Percentiles rank a stretch among this genome's conserved stretches.
Conservation (phyloP, 1,284 basidiomycete species). For the Ustilago shanxiensis region DNA sequence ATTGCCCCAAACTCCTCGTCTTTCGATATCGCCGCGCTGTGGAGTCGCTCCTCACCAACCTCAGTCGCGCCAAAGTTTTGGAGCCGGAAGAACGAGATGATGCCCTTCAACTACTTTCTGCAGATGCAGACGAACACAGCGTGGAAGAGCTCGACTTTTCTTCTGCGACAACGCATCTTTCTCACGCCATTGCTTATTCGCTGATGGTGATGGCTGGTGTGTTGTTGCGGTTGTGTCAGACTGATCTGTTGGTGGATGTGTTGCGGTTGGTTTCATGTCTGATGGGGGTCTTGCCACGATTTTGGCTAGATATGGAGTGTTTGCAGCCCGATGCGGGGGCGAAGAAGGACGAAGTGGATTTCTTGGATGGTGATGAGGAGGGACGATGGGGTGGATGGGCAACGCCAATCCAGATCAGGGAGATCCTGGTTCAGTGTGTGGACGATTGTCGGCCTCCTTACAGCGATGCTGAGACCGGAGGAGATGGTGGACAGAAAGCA, state of each 20-base stretch:
- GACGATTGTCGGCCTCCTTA: conserved; percentile 22
- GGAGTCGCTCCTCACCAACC: conserved; percentile 28
- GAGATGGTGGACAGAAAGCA: background rate
- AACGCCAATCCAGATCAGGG: conserved; percentile 33
- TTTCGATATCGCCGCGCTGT: conserved; percentile 37
- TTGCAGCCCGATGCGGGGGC: conserved; percentile 22
- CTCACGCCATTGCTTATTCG: conserved; percentile 37
- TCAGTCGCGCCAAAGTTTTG: conserved; percentile 35
- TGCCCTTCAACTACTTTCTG: conserved; percentile 21
- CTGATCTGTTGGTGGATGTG: conserved; percentile 41
- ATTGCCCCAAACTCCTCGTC: conserved; percentile 25
- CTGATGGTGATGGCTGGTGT: conserved; percentile 47
- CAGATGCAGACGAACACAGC: conserved; percentile 3
- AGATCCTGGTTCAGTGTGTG: conserved; percentile 46
- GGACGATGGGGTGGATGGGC: conserved; percentile 6
- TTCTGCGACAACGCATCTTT: conserved; percentile 42
- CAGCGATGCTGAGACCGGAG: background rate
- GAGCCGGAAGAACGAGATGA: conserved; percentile 40
- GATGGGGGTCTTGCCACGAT: conserved; percentile 30
- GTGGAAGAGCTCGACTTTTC: conserved; percentile 38
- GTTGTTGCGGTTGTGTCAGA: conserved; percentile 42
- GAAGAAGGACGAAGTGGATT: conserved; percentile 20
- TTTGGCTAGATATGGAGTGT: conserved; percentile 39
- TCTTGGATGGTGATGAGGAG: conserved; percentile 7
- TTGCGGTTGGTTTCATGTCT: conserved; percentile 39